Conservation (phyloP, 2,329 filamentous ascomycete species). For the Botrytis aclada region DNA sequence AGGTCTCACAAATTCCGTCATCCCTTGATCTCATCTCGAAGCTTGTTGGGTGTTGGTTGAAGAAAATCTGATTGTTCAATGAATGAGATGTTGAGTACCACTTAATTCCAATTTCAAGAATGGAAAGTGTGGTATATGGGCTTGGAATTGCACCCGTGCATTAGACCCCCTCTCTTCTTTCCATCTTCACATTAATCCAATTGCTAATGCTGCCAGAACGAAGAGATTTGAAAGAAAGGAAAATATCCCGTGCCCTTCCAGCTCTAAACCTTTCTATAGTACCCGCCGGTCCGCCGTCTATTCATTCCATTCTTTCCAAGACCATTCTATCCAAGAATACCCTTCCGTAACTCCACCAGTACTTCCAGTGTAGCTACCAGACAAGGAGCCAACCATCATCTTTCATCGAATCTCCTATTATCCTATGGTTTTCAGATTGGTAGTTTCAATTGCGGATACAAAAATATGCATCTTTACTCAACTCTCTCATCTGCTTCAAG, state of each 20-base stretch:
- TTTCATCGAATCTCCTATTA: neutral
- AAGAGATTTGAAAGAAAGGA: neutral
- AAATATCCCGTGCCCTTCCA: neutral
- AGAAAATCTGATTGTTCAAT: neutral
- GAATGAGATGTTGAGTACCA: neutral
- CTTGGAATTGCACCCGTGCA: neutral
- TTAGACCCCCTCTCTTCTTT: neutral
- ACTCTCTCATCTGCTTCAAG: conserved; percentile 24
- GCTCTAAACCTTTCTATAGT: neutral
- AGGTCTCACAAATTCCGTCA: neutral
- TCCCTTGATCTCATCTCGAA: neutral
- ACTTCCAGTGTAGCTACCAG: neutral
- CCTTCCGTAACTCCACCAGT: neutral
- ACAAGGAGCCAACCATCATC: neutral
- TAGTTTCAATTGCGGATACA: neutral
- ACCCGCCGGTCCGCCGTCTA: neutral
- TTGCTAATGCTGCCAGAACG: neutral
- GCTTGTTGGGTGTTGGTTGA: neutral
- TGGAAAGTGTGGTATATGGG: neutral
- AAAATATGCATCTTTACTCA: neutral
- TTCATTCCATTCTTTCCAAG: neutral
- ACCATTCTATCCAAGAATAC: neutral
- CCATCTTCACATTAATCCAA: neutral
- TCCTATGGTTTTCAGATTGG: neutral
- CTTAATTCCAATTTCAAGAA: neutral